These are phyloP conservation scores for Monilinia fructigena DNA, from an alignment of 2,329 filamentous ascomycete genomes.

Conservation along the genomic window DNA sequence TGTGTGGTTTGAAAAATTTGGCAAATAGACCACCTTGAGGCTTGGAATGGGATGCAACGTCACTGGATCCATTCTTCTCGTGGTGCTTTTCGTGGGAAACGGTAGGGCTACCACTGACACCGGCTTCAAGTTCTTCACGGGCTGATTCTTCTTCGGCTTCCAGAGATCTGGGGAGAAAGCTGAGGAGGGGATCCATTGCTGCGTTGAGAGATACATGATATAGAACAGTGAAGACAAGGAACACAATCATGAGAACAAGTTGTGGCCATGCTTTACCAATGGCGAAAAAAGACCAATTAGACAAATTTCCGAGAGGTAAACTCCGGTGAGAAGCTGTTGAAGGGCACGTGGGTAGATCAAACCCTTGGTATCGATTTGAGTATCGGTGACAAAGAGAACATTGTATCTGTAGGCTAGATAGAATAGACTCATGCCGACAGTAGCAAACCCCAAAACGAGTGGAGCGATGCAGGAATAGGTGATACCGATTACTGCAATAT, in stretches of 20 bases:
- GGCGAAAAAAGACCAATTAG: conserved; percentile 85
- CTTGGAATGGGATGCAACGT: conserved; percentile 43
- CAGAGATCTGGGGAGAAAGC: conserved; percentile 75
- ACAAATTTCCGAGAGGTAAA: conserved; percentile 80
- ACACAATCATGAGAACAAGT: conserved; percentile 71
- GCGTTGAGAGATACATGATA: conserved; percentile 72
- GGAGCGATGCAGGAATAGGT: conserved; percentile 86
- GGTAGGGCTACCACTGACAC: conserved; percentile 20
- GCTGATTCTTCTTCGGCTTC: conserved; percentile 54
- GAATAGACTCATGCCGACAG: conserved; percentile 74
- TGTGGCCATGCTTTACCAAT: conserved; percentile 67
- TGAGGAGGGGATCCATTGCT: conserved; percentile 73
- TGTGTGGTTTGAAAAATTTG: conserved; percentile 75
- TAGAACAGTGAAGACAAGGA: conserved; percentile 71
- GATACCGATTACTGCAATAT: conserved; percentile 76
- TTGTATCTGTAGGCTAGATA: conserved; percentile 91
- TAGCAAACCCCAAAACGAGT: conserved; percentile 77
- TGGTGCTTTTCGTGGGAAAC: conserved; percentile 33
- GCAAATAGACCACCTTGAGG: conserved; percentile 55
- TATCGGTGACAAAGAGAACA: conserved; percentile 80
- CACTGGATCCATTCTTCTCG: conserved; percentile 6
- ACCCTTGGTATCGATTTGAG: conserved; percentile 81
- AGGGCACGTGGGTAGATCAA: conserved; percentile 84
- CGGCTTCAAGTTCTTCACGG: conserved; percentile 30
- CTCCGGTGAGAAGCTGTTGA: conserved; percentile 78